Base-by-base conservation (phyloP, 208 protist genomes). In the Leishmania tarentolae region DNA sequence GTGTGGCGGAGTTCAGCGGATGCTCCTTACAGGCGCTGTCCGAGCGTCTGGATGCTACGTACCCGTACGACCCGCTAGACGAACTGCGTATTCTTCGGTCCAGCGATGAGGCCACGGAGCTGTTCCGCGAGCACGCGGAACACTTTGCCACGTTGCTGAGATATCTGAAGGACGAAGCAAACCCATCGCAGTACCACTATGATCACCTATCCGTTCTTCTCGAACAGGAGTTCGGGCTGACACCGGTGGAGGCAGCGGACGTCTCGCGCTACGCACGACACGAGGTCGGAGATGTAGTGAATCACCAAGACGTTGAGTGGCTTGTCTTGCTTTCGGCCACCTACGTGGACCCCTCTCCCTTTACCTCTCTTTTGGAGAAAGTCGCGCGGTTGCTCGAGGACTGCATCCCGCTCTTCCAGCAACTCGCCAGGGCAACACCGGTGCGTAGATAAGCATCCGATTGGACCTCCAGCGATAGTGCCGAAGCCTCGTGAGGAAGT, bases 311-410 rank as follows among this genome's bases (percentile, higher is more conserved):
- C 46, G 80, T 97, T n/a, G 78, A 89, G 28, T 86, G 87, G 70
- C 84, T 96, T 69, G 82, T 96, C 37, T 83, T 88, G 77, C 52
- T 86, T 56, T 84, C 90, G 2, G 82, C 89, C 37, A 56, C 78
- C 5, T 91, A 89, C 80, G 59, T 92, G 15, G 87, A 94, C 66
- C 91, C 94, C 2, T 96, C 92, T 42, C 94, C 94, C 13, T 97
- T 96, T 79, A 76, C 84, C 0, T 69, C 87, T 31, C 57, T 80
- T 0, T 70, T 87, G 50, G 84, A 93, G 57, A 97, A 97, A 83
- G 35, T 96, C 24, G 78, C 83, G n/a, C 46, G 40, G 11, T 73
- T 94, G 11, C 75, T 96, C 6, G 75, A 89, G 5, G n/a, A 75
- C 31, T 90, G 80, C 66, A 42, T 79, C 6, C 79, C 75, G 50